Evolutionary conservation across 108 stramenopile genomes (phyloP).

Genomic region (Conticribra weissflogii): DNA sequence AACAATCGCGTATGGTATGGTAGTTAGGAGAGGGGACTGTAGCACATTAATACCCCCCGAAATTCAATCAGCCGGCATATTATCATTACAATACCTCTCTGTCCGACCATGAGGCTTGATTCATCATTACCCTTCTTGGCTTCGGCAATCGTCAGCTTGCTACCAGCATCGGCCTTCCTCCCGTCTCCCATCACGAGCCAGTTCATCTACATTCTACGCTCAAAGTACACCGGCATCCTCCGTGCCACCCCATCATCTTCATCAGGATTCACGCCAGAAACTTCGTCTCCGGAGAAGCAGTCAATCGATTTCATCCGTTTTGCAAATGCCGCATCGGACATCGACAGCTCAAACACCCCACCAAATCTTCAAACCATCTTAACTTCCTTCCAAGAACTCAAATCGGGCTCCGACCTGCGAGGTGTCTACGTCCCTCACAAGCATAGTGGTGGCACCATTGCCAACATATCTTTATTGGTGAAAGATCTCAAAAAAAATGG

Average conservation of each 20-base stretch:
- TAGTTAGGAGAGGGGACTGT: no score
- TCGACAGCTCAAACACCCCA: conserved; percentile 67
- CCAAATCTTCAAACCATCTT: conserved; percentile 60
- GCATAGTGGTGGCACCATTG: conserved; percentile 51
- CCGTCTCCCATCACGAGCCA: conserved; percentile 14
- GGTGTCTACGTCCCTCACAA: conserved; percentile 62
- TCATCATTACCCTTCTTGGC: conserved; percentile 1
- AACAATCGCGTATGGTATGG: no score
- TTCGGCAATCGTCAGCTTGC: neutral
- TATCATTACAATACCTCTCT: no score
- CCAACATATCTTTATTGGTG: conserved; percentile 38
- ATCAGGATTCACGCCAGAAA: neutral
- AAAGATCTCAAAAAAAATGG: conserved; percentile 15
- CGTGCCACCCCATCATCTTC: conserved; percentile 15
- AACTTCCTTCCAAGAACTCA: conserved; percentile 46
- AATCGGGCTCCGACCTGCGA: conserved; percentile 73
- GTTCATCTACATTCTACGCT: conserved; percentile 17
- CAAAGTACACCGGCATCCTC: conserved; percentile 12
- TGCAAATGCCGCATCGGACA: conserved; percentile 33
- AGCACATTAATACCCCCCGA: no score
- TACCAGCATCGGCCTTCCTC: conserved; percentile 7
- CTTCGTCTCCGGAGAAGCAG: neutral
- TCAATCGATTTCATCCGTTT: neutral
- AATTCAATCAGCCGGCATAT: no score
- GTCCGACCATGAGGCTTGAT: no score